These are phyloP conservation scores for Limtongia smithiae DNA, from an alignment of 805 yeast species.

Conservation along the genomic window DNA sequence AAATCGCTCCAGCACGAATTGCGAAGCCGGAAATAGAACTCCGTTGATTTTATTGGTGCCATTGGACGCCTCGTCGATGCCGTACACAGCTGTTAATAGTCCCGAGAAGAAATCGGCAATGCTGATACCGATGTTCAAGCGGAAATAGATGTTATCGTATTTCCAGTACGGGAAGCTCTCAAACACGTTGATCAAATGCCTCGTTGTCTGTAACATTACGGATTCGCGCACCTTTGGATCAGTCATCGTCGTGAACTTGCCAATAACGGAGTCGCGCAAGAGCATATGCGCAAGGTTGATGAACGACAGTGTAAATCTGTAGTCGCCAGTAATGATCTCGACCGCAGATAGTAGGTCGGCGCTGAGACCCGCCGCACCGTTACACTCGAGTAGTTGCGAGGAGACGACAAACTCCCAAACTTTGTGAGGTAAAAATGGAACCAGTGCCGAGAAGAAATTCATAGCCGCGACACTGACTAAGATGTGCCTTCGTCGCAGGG, in stretches of 20 bases:
- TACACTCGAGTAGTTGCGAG: constrained; percentile 60
- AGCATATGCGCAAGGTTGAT: constrained; percentile 54
- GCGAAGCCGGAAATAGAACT: constrained; percentile 51
- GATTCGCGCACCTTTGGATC: too few relatives aligned
- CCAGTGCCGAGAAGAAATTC: constrained; percentile 49
- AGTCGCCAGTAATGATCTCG: constrained; percentile 68
- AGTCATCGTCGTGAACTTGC: constrained; percentile 52
- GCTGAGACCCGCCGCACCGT: constrained; percentile 63
- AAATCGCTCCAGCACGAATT: constrained; percentile 52
- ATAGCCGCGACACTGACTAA: constrained; percentile 46
- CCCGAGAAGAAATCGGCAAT: constrained; percentile 48
- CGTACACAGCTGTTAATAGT: constrained; percentile 53
- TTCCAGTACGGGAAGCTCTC: constrained; percentile 74
- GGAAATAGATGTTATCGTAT: constrained; percentile 54
- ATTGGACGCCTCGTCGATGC: constrained; percentile 44
- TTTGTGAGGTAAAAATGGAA: constrained; percentile 53
- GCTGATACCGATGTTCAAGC: constrained; percentile 55
- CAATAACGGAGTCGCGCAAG: constrained; percentile 45
- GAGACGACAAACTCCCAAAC: constrained; percentile 77
- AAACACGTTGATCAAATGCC: constrained; percentile 61
- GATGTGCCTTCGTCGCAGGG: constrained; percentile 54
- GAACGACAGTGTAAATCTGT: constrained; percentile 57
- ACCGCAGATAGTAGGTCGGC: constrained; percentile 61
- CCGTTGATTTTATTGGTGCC: constrained; percentile 46
- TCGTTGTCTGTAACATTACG: constrained; percentile 43